Evolutionary conservation across 2,329 filamentous ascomycete genomes (phyloP), one percentile per base, ranked within the genome.

Genomic region (Paecilomyces fulvus): DNA sequence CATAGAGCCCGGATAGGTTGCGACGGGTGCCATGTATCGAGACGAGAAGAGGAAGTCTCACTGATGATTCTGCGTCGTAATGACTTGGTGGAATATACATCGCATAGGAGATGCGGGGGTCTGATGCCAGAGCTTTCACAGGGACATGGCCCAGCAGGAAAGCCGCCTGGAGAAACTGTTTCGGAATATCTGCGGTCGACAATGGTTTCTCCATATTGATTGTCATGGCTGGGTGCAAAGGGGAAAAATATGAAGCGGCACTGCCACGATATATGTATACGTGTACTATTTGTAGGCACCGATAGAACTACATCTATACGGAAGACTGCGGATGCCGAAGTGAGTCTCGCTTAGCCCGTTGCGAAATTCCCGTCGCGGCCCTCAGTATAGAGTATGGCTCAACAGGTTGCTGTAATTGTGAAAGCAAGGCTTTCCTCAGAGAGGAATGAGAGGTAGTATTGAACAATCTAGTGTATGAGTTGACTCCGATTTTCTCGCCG

Each of bases 21-120:
- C 68, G 63, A 12, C 64, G 52, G 1, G 65, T 70, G n/a, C 69
- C 68, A 58, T 71, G 69, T 7, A 71, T 54, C 49, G 53, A 56
- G 30, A 71, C 63, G 8, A 71, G 50, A 7, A 71, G 57, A 6
- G 66, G 67, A 52, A 69, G 52, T 37, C 43, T 54, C 33, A n/a
- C 5, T 0, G 33, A 37, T 0, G 33, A 37, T 37, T n/a, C 33
- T 1, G 37, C 30, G 2, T 43, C 21, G 58, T 67, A 66, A 43
- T 61, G 58, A 43, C 61, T 51, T 12, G 59, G 58, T 11, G 67
- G 67, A 1, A 70, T 59, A 51, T 66, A 68, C 14, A 69, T 60
- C 7, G 59, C 56, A 58, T 69, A 70, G 10, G 67, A 69, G 46
- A 68, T 53, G 10, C 67, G 64, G 7, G 65, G 65, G 30, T 68